Evolutionary conservation across 371 early-diverging fungal species (phyloP), one percentile per base, ranked within the genome.

Genomic region (Saksenaea vasiformis): DNA sequence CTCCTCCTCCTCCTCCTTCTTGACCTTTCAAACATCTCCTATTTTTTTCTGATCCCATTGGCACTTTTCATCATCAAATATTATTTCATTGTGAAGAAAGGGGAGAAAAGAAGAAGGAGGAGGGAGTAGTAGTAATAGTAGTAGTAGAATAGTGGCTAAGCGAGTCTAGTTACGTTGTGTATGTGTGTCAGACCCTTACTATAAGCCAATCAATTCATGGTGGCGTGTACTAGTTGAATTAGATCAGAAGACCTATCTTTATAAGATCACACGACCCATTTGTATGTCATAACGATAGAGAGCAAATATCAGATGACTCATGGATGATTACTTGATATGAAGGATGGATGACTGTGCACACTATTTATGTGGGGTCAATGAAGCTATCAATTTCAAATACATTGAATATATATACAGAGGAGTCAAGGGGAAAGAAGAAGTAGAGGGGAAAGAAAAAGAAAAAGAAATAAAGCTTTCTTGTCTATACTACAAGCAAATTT

Each of bases 391-490:
- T 47, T 47, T 47, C 51, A 47, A 47, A 47, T 47, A 47, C 51
- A 47, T 47, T 22, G 51, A 47, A 47, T 47, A 47, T 47, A 47
- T 47, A 47, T 47, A 47, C 51, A 47, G 10, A 47, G 51, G 19
- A 22, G 22, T 47, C 51, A 19, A 22, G 10, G 24, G 51, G 31
- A 31, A 47, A 22, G 22, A 47, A 22, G 24, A 44, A 4, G 44
- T 44, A 5, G 19, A 10, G 44, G 44, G 44, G 44, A n/a, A 7
- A 26, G 22, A 47, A 47, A 22, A 2, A 47, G 51, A 47, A 22
- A 22, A 22, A 11, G n/a, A 17, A 47, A 22, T 22, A 2, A 7
- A 7, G 31, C 31, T 14, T 19, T 22, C 22, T 22, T 10, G 22
- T 47, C 51, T 47, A 47, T 47, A 47, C 51, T 47, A 47, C 51